Percentiles rank a stretch among this genome's conserved stretches.
These are phyloP conservation scores for Thalassia testudinum DNA, from an alignment of 116 monocot species.

Conservation along the genomic window DNA sequence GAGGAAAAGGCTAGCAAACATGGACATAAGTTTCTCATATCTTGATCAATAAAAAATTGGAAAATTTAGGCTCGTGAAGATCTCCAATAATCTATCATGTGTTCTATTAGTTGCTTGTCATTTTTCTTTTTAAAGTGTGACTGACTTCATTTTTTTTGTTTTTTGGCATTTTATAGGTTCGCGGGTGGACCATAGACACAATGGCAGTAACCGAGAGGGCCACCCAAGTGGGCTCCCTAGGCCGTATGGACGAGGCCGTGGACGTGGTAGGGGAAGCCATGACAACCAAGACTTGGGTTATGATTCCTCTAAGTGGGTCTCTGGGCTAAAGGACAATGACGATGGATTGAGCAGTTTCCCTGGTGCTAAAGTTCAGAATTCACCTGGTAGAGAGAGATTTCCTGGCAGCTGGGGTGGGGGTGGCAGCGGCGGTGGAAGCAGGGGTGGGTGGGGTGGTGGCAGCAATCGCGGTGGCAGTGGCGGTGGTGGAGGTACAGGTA, in stretches of 20 bases:
- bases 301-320: constrained; percentile 30
- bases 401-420: constrained; percentile 41
- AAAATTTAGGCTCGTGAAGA: too few species aligned
- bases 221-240: constrained; percentile 49
- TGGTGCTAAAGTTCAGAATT: constrained; percentile 53
- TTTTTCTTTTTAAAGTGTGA: too few species aligned
- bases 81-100: too few species aligned
- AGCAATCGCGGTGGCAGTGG: constrained; percentile 6
- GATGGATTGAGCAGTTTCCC: constrained; percentile 49
- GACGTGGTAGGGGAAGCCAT: constrained; percentile 24
- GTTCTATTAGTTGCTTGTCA: too few species aligned
- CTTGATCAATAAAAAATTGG: too few species aligned
- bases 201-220: constrained; percentile 18
- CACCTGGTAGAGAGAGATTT: constrained; percentile 49
- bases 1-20: too few species aligned
- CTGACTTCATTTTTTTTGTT: too few species aligned
- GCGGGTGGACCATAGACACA: constrained; percentile 34
- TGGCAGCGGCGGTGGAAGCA: constrained; percentile 6
- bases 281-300: constrained; percentile 24
- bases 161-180: constrained; percentile 33
- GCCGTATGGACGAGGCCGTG: constrained; percentile 38
- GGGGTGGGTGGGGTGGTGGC: constrained; percentile 1
- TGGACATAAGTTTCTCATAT: too few species aligned
- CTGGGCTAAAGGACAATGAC: constrained; percentile 29
- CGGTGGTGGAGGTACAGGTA: constrained; percentile 5